Percentiles rank a stretch among this genome's conserved stretches.
Conservation (phyloP, 345 rosid genomes). For the Geranium brycei region DNA sequence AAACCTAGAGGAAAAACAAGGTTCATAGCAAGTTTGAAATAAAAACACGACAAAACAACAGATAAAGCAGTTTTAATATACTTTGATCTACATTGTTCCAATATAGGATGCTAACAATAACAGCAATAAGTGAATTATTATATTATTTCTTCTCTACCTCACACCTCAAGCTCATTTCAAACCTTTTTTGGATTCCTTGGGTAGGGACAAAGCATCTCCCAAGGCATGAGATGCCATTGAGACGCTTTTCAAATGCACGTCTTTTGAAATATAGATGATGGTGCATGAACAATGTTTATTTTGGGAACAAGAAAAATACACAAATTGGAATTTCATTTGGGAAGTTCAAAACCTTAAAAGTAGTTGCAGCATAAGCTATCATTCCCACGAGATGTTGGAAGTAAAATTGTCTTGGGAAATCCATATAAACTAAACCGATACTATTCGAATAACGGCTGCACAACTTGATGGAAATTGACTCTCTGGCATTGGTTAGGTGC, state of each 20-base stretch:
- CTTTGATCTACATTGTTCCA: not conserved
- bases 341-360: not conserved
- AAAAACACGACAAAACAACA: not conserved
- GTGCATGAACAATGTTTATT: not conserved
- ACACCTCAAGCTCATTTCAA: not conserved
- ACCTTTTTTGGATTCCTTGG: not conserved
- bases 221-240: not conserved
- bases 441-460: too few species aligned
- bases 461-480: not conserved
- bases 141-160: not conserved
- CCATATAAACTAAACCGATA: too few species aligned
- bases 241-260: not conserved
- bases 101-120: too few species aligned
- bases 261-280: not conserved
- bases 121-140: too few species aligned
- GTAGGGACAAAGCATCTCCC: not conserved
- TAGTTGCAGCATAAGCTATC: not conserved
- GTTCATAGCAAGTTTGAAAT: slow-evolving; percentile 1
- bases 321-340: not conserved
- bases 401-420: not conserved
- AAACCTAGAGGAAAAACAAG: slow-evolving; percentile 39
- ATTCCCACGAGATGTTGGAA: too few species aligned
- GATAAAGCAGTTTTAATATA: too few species aligned
- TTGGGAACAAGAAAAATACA: too few species aligned
- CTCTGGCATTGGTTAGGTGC: too few species aligned